Base-by-base conservation (phyloP, 2,329 filamentous ascomycete species). In the Lasiodiplodia sp. region DNA sequence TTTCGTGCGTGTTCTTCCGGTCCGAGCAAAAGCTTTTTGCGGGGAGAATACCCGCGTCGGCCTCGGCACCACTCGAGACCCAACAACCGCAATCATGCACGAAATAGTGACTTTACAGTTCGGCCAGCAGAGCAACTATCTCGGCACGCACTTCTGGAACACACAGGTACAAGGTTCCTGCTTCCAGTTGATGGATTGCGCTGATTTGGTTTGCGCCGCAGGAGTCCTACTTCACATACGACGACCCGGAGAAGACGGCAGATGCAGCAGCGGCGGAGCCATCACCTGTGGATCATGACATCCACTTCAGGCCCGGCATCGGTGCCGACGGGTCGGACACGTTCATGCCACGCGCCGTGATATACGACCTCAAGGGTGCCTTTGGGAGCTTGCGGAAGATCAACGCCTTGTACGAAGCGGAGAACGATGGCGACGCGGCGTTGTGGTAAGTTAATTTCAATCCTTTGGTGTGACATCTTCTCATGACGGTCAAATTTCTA, bases 81-180 rank as follows among this genome's bases (percentile, higher is more conserved):
- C 55, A 34, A 53, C 14, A 28, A 18, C 55, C 16, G 21, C 64
- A 64, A 38, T 49, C 31, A 98, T 99, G 96, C 93, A 94, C 81
- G 96, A 99, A 81, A 93, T 98, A 70, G 86, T 99, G 70, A 97
- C 95, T 0, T 84, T 99, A 56, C 96, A 99, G 84, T 89, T 98
- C 70, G 96, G 96, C 53, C 91, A 97, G 78, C 90, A 92, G 77
- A 94, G 92, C 78, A 99, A 99, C 80, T 97, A 97, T 76, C 83
- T 96, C 25, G 94, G 92, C 37, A 96, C 94, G 0, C 96, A 99
- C 82, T 99, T 97, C 80, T 99, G 96, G 96, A 99, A 99, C 75
- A 86, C 92, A 6, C 95, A 97, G 85, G 92, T 93, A 79, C n/a
- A 47, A 14, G 12, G 21, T 16, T 5, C 18, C 2, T 16, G 38